Evolutionary conservation across 805 yeast genomes (phyloP).

Genomic region (Candida koratica): DNA sequence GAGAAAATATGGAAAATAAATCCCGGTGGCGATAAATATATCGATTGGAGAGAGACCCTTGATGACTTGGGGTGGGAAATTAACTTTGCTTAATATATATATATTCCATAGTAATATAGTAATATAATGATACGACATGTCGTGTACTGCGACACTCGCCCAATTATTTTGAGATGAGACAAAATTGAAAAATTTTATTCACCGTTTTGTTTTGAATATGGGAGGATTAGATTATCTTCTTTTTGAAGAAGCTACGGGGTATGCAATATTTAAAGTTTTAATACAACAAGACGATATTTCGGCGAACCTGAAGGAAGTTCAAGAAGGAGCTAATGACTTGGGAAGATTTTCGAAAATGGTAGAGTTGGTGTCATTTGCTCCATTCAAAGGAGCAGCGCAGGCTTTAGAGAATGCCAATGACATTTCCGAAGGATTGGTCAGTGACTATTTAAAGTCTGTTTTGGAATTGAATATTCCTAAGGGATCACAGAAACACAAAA

Average conservation of each 20-base stretch:
- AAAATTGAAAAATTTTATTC: constrained; percentile 12
- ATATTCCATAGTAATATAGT: constrained; percentile 1
- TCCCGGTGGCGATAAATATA: constrained; percentile 51
- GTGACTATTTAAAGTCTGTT: constrained; percentile 85
- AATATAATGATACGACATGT: not conserved
- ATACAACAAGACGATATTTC: constrained; percentile 94
- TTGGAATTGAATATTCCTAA: constrained; percentile 90
- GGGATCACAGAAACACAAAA: constrained; percentile 60
- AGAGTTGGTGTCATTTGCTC: constrained; percentile 92
- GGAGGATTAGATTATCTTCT: constrained; percentile 85
- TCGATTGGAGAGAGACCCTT: constrained; percentile 72
- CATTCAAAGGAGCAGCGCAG: constrained; percentile 99
- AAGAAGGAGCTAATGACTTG: constrained; percentile 81
- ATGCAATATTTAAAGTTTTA: constrained; percentile 91
- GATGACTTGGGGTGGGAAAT: constrained; percentile 71
- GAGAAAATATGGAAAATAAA: constrained; percentile 48
- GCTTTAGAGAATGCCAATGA: constrained; percentile 98
- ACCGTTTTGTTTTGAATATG: constrained; percentile 32
- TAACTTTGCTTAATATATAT: constrained; percentile 55
- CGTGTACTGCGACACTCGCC: not conserved
- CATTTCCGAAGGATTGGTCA: constrained; percentile 93
- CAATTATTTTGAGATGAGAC: constrained; percentile 4
- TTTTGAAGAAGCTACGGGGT: constrained; percentile 98
- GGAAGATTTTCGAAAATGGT: constrained; percentile 86
- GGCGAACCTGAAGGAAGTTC: constrained; percentile 88